These are phyloP conservation scores for Phytophthora hybrid DNA, from an alignment of 352 stramenopile genomes.

Conservation along the genomic window DNA sequence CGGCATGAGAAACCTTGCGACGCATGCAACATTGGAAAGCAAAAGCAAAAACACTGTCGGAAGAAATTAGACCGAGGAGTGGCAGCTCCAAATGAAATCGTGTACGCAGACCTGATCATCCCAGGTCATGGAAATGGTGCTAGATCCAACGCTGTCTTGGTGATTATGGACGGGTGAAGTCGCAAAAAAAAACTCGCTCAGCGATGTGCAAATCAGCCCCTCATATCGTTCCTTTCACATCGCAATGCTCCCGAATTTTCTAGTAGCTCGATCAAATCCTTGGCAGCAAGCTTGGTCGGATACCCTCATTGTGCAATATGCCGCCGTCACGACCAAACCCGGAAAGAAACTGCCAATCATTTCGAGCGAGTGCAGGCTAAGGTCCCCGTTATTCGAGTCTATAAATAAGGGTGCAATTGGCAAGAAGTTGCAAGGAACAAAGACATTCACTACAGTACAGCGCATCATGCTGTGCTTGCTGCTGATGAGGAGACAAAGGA, in stretches of 20 bases:
- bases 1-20: background rate
- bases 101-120: constrained; percentile 12
- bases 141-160: constrained; percentile 1
- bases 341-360: no score
- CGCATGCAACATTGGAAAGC: constrained; percentile 13
- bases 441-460: background rate
- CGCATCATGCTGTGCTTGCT: background rate
- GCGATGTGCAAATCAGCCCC: no score
- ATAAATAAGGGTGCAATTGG: background rate
- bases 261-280: no score
- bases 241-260: no score
- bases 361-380: background rate
- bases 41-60: constrained; percentile 2
- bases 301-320: no score
- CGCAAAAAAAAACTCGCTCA: background rate
- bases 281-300: no score
- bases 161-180: constrained; percentile 18
- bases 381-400: background rate
- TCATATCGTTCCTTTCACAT: no score
- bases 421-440: background rate
- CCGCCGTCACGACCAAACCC: no score
- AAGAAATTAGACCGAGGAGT: constrained; percentile 10
- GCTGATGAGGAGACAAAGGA: background rate
- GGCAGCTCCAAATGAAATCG: constrained; percentile 6
- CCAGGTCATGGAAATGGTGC: constrained; percentile 4